These are phyloP conservation scores for Cutaneotrichosporon cyanovorans DNA, from an alignment of 1,284 basidiomycete genomes.

Conservation along the genomic window DNA sequence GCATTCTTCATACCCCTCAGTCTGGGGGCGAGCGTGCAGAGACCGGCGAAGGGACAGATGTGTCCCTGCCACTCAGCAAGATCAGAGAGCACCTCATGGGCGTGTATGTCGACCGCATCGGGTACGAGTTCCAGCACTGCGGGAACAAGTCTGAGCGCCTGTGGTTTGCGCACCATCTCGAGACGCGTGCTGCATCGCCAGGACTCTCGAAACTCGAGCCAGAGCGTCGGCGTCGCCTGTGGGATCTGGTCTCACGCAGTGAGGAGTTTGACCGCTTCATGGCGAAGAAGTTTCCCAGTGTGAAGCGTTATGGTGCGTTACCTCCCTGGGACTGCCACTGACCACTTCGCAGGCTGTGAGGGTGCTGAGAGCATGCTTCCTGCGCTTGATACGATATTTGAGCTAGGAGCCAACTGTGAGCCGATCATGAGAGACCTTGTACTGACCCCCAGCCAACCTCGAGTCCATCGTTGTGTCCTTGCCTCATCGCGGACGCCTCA, in stretches of 20 bases:
- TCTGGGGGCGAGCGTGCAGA: constrained; percentile 36
- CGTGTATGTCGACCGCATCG: constrained; percentile 72
- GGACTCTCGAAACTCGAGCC: constrained; percentile 38
- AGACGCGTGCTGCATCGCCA: constrained; percentile 52
- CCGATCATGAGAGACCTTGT: neutral
- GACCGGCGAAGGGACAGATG: constrained; percentile 56
- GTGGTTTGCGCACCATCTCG: constrained; percentile 78
- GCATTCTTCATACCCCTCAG: constrained; percentile 50
- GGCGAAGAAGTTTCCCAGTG: constrained; percentile 40
- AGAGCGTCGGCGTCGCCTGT: constrained; percentile 54
- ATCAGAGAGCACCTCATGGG: constrained; percentile 62
- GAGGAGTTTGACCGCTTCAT: constrained; percentile 62
- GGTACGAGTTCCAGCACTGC: constrained; percentile 63
- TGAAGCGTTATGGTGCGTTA: constrained; percentile 37
- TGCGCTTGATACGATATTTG: constrained; percentile 68
- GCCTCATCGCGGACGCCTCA: constrained; percentile 72
- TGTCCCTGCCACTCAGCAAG: constrained; percentile 50
- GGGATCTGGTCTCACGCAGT: constrained; percentile 61
- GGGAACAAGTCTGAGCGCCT: constrained; percentile 34
- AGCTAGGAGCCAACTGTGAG: constrained; percentile 57
- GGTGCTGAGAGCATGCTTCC: constrained; percentile 86
- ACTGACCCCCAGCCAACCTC: constrained; percentile 53
- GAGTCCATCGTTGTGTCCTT: constrained; percentile 58
- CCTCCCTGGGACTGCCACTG: too few relatives aligned
- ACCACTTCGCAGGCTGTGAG: constrained; percentile 52